A percentile compares a stretch with the other conserved stretches of the same genome.
These are phyloP conservation scores for Pichia manshurica DNA, from an alignment of 805 yeast species.

Conservation along the genomic window DNA sequence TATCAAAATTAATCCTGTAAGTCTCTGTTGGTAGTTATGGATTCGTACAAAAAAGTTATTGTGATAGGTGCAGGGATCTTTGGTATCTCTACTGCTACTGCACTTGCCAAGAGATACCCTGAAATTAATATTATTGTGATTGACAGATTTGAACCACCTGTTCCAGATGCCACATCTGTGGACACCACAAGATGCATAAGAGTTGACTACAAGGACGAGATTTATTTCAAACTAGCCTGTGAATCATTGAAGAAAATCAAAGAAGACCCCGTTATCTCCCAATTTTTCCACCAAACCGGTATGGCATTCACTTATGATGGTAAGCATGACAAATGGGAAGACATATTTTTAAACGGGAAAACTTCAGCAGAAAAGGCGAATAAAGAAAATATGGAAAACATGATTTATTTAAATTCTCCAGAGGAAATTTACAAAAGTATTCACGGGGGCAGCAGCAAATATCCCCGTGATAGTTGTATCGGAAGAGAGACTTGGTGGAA, in stretches of 20 bases:
- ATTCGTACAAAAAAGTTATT: slow-evolving; percentile 12
- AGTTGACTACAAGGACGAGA: slow-evolving; percentile 20
- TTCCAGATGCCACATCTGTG: slow-evolving; percentile 23
- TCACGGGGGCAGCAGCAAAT: slow-evolving; percentile 3
- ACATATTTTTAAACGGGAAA: slow-evolving; percentile 17
- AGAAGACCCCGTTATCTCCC: slow-evolving; percentile 19
- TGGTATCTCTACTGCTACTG: slow-evolving; percentile 41
- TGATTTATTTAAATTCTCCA: slow-evolving; percentile 8
- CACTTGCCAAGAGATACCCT: slow-evolving; percentile 21
- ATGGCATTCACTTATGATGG: slow-evolving; percentile 26
- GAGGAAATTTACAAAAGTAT: slow-evolving; percentile 8
- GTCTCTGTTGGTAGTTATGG: too few relatives aligned
- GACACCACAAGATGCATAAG: slow-evolving; percentile 25
- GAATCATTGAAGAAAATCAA: slow-evolving; percentile 20
- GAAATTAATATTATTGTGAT: slow-evolving; percentile 14
- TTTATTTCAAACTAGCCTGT: slow-evolving; percentile 19
- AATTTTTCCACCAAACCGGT: slow-evolving; percentile 22
- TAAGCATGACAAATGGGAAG: slow-evolving; percentile 21
- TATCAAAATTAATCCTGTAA: too few relatives aligned
- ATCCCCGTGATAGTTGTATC: neutral
- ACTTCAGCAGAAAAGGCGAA: slow-evolving; percentile 17
- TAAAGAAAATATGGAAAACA: slow-evolving; percentile 10
- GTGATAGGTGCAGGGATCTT: slow-evolving; percentile 48
- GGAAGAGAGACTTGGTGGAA: slow-evolving; percentile 16
- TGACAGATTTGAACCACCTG: slow-evolving; percentile 27